Base-by-base conservation (phyloP, 768 basidiomycete genomes). In the Xerocomus spinulosus region DNA sequence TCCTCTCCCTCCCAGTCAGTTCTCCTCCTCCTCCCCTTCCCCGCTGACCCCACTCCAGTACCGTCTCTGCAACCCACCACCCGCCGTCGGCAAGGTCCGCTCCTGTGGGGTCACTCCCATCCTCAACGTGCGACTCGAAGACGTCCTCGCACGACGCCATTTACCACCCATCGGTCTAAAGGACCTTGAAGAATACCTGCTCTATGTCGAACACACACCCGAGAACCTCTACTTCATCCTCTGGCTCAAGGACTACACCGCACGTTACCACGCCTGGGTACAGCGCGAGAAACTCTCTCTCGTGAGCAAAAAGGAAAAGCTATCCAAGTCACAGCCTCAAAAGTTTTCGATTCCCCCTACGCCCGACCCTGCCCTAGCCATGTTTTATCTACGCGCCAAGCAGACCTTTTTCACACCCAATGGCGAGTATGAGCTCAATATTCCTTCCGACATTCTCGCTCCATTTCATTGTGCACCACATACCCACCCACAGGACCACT, bases 191-290 rank as follows among this genome's bases (percentile, higher is more conserved):
- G 88, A 91, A 66, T 91, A 87, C 76, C 70, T 90, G 45, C 72
- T 91, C 35, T 88, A 87, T 65, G 85, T 86, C 45, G 89, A 91
- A 55, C 76, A 75, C 46, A 75, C 75, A 39, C 80, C 85, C 20
- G 87, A 90, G 64, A 90, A 89, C 59, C 74, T 91, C 76, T 90
- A 90, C 58, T 90, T 90, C 60, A 76, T 78, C n/a, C 78, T 90
- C 42, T 90, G 87, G 87, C 71, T 89, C 25, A 79, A 79, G 51
- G 87, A 89, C 54, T 90, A 90, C 56, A 81, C 77, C 10, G 55
- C 62, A 2, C 73, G 73, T 24, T 77, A 78, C 56, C 62, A 67
- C 2, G 61, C 59, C 0, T 78, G 77, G 77, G 58, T 54, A 0
- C 63, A 59, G 12, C 63, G 63, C 53, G 64, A 63, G 49, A 62